A percentile compares a stretch with the other conserved stretches of the same genome.
These are phyloP conservation scores for Chamaecrista fasciculata DNA, from an alignment of 306 rosid species.

Conservation along the genomic window DNA sequence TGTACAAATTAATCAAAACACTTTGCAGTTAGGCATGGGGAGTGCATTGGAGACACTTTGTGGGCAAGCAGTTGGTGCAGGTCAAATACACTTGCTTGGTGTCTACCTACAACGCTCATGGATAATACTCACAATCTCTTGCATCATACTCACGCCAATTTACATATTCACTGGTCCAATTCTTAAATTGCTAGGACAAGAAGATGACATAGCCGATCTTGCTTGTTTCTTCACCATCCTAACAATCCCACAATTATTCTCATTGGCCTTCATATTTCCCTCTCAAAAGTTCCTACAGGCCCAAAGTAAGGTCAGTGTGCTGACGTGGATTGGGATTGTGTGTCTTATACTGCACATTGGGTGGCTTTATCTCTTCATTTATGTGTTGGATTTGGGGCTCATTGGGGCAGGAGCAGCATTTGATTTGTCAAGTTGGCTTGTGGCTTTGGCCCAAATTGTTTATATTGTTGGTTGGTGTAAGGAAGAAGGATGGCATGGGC, in stretches of 20 bases:
- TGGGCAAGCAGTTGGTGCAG: conserved; percentile 92
- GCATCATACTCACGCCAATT: conserved; percentile 58
- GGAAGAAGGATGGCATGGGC: conserved; percentile 80
- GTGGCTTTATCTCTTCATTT: conserved; percentile 45
- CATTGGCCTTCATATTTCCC: conserved; percentile 74
- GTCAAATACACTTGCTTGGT: conserved; percentile 85
- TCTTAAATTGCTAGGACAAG: conserved; percentile 72
- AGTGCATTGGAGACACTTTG: conserved; percentile 93
- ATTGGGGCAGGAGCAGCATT: conserved; percentile 75
- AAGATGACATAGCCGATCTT: conserved; percentile 55
- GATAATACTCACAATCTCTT: conserved; percentile 53
- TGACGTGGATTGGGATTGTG: conserved; percentile 78
- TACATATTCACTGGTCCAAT: conserved; percentile 59
- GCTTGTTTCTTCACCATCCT: conserved; percentile 74
- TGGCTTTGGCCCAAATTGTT: conserved; percentile 58
- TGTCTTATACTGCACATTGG: conserved; percentile 39
- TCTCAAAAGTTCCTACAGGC: conserved; percentile 89
- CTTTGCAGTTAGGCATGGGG: conserved; percentile 85
- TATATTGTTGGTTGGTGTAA: conserved; percentile 73
- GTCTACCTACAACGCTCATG: conserved; percentile 86
- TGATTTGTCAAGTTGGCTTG: conserved; percentile 61
- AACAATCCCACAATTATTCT: conserved; percentile 81
- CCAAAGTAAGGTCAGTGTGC: conserved; percentile 62
- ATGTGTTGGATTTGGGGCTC: conserved; percentile 62
- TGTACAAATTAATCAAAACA: too few relatives aligned